Percentiles rank a stretch among this genome's conserved stretches.
Conservation (phyloP, 352 stramenopile genomes). For the Pythium scleroteichum region DNA sequence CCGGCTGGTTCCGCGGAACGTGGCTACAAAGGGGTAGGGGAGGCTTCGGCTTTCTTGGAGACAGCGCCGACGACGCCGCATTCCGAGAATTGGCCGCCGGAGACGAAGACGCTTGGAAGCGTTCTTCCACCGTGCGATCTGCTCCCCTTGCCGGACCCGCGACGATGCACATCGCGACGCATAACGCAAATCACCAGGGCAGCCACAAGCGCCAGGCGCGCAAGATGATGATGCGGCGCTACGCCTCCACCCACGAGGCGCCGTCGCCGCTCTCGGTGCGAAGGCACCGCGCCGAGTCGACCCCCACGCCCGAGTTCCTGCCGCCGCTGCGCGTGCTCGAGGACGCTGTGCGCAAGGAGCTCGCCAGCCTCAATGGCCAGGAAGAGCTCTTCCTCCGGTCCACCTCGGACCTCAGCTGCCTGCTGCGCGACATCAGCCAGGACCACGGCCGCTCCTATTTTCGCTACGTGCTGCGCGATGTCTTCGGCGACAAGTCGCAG, state of each 20-base stretch:
- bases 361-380: constrained; percentile 52
- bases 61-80: background rate
- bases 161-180: constrained; percentile 24
- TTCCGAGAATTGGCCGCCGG: constrained; percentile 5
- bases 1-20: constrained; percentile 22
- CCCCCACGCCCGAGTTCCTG: constrained; percentile 18
- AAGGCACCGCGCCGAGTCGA: constrained; percentile 41
- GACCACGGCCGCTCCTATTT: constrained; percentile 78
- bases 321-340: constrained; percentile 67
- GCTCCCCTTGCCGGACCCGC: background rate
- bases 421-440: constrained; percentile 73
- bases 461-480: constrained; percentile 72
- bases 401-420: constrained; percentile 64
- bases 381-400: constrained; percentile 83
- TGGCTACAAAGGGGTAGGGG: constrained; percentile 4
- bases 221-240: constrained; percentile 18
- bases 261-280: constrained; percentile 26
- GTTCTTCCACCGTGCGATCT: background rate
- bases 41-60: background rate
- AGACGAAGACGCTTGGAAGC: constrained; percentile 23
- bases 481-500: constrained; percentile 65
- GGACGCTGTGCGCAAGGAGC: constrained; percentile 65
- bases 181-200: constrained; percentile 25
- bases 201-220: constrained; percentile 9
- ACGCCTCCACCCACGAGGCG: constrained; percentile 9